Evolutionary conservation across 2,329 filamentous ascomycete genomes (phyloP), one percentile per base, ranked within the genome.

Genomic region (Diaporthe sp.): DNA sequence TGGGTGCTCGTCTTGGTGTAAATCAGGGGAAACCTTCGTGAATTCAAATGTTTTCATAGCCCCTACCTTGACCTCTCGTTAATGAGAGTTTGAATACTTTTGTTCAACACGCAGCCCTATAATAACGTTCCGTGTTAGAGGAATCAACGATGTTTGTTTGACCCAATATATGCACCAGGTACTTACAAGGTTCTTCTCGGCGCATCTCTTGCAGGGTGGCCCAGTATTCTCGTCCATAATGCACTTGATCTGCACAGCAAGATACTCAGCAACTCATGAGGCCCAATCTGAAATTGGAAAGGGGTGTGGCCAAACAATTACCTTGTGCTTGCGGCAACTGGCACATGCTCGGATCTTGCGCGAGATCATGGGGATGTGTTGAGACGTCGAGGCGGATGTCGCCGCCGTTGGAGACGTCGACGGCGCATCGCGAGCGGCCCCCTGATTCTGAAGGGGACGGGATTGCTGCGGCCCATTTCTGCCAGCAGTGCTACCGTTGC

Each of bases 291-390:
- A 25, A 2, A 50, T 6, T 25, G 6, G 1, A 50, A 35, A 25
- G 3, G 1, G 1, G 1, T 22, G 6, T 38, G 45, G 61, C 2
- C 15, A n/a, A 3, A 3, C 1, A 0, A 75, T 74, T 47, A 84
- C 83, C 80, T 85, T 85, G 74, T 84, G 83, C 71, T 84, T 85
- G 1, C 84, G 78, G 75, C 84, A 85, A 19, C 83, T 82, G 10
- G 84, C 82, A n/a, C 84, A 85, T 0, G 84, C 84, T 75, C 84
- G 84, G 42, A 85, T 83, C 72, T 83, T 84, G 47, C 83, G 79
- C 4, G 83, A 84, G 71, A 84, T 84, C 61, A 67, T 67, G 3
- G 61, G 61, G 2, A 67, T 4, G 9, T 67, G 61, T 9, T 67
- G 61, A 50, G 61, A 52, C 8, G 42, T 17, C 45, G 61, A 38